phyloP scores from a whole-genome alignment of 2,329 filamentous ascomycete genomes.

The Helotiales sp. region DNA sequence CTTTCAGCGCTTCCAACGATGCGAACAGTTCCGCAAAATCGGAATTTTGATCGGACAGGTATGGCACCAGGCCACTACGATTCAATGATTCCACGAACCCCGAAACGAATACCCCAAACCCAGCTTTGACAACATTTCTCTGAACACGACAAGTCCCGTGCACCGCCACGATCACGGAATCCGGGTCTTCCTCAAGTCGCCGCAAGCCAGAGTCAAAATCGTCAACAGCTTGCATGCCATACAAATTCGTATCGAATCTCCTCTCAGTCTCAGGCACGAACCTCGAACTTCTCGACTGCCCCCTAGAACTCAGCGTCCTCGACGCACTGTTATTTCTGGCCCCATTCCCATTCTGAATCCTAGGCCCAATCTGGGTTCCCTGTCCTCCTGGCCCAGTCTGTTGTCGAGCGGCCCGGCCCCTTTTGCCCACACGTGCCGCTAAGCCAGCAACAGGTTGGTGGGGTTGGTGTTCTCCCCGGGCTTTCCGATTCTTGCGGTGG shows the following conservation, averaged over 20 bases:
- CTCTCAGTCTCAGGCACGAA: slow-evolving; percentile 47
- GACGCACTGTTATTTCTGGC: not conserved
- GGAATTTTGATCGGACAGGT: slow-evolving; percentile 16
- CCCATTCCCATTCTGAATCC: not conserved
- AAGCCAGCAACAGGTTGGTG: not conserved
- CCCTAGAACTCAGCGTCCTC: not conserved
- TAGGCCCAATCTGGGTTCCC: not conserved
- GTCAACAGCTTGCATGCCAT: slow-evolving; percentile 12
- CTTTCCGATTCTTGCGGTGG: not conserved
- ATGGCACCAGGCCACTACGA: slow-evolving; percentile 16
- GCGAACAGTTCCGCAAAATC: slow-evolving; percentile 25
- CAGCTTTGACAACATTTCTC: slow-evolving; percentile 2
- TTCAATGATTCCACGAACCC: slow-evolving; percentile 13
- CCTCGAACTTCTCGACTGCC: not conserved
- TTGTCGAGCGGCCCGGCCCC: not conserved
- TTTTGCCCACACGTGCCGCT: not conserved
- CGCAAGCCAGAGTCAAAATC: slow-evolving; percentile 18
- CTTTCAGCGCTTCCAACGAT: slow-evolving; percentile 21
- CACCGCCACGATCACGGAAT: slow-evolving; percentile 24
- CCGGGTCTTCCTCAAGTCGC: slow-evolving; percentile 20
- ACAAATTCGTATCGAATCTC: slow-evolving; percentile 45
- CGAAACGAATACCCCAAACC: slow-evolving; percentile 25
- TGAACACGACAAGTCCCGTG: slow-evolving; percentile 11
- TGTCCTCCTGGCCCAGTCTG: not conserved
- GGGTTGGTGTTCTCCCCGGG: not conserved